phyloP scores from a whole-genome alignment of 805 yeast genomes.

The Kodamaea restingae region DNA sequence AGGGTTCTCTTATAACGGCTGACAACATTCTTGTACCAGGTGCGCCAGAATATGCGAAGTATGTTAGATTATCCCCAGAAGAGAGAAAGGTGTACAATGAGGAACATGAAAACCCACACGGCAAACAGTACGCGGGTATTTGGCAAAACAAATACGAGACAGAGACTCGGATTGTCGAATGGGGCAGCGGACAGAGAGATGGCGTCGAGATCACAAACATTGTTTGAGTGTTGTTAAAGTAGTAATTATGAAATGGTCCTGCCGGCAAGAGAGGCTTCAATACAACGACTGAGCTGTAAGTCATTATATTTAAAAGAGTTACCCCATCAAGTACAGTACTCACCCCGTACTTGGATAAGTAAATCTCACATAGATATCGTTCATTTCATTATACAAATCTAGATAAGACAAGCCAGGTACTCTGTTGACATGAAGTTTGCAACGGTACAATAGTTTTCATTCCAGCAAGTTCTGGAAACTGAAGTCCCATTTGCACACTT shows the following conservation, averaged over 20 bases:
- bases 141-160: conserved; percentile 42
- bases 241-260: too few relatives aligned
- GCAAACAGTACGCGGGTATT: conserved; percentile 28
- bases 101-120: conserved; percentile 21
- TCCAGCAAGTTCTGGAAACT: conserved; percentile 13
- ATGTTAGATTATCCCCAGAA: conserved; percentile 36
- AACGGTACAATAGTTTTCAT: conserved; percentile 38
- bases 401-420: conserved; percentile 11
- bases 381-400: too few relatives aligned
- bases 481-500: conserved; percentile 34
- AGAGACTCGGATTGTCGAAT: conserved; percentile 18
- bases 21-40: conserved; percentile 37
- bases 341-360: too few relatives aligned
- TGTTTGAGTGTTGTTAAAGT: too few relatives aligned
- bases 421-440: conserved; percentile 34
- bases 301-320: too few relatives aligned
- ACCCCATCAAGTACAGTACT: too few relatives aligned
- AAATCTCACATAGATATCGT: too few relatives aligned
- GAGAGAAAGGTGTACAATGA: conserved; percentile 30
- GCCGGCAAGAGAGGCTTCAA: too few relatives aligned
- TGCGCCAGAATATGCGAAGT: conserved; percentile 36
- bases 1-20: conserved; percentile 38
- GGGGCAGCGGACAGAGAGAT: conserved; percentile 16
- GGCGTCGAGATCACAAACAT: conserved; percentile 29
- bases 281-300: too few relatives aligned